Conservation (phyloP, 352 stramenopile genomes). For the Globisporangium viniferum region DNA sequence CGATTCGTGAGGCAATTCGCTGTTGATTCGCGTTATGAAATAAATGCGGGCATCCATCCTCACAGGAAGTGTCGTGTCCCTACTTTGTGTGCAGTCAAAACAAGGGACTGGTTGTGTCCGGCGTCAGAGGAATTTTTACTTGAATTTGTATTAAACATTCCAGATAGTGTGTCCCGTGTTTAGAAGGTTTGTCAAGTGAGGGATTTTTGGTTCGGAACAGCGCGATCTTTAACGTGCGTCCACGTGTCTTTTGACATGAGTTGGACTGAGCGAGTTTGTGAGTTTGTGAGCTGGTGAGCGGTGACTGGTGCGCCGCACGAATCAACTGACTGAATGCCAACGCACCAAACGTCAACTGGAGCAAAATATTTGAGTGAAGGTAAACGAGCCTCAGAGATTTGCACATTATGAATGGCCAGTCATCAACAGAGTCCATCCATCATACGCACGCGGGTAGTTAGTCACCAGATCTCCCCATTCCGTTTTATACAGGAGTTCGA, state of each 20-base stretch:
- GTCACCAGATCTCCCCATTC: too few relatives aligned
- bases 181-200: not conserved
- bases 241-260: slow-evolving; percentile 5
- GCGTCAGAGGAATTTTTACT: not conserved
- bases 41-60: not conserved
- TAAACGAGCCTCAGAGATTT: not conserved
- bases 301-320: not conserved
- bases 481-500: too few relatives aligned
- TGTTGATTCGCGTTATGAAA: not conserved
- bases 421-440: too few relatives aligned
- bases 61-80: not conserved
- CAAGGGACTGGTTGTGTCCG: not conserved
- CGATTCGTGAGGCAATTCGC: not conserved
- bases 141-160: not conserved
- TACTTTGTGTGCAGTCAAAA: not conserved
- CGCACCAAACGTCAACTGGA: not conserved
- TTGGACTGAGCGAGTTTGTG: not conserved
- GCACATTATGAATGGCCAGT: too few relatives aligned
- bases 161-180: not conserved
- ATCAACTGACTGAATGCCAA: not conserved
- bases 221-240: slow-evolving; percentile 8
- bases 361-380: not conserved
- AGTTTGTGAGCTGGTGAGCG: not conserved
- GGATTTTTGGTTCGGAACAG: not conserved
- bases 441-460: too few relatives aligned